Evolutionary conservation across 345 rosid genomes (phyloP), one percentile per base, ranked within the genome.

Genomic region (Lepidium aucheri): DNA sequence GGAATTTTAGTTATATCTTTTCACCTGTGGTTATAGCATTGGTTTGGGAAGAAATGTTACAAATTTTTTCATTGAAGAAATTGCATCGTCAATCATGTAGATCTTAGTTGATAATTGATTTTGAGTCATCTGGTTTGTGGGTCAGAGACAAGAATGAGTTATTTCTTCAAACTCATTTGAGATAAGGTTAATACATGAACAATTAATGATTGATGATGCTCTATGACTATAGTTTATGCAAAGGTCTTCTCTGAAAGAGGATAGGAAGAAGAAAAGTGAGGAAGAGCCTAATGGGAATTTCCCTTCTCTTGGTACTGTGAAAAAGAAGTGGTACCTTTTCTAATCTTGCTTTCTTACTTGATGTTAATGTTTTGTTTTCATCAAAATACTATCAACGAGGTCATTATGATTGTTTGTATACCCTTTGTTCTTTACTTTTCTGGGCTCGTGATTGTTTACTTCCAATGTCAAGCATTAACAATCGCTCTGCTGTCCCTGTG

Each of bases 151-250:
- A 38, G 41, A 20, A 22, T 13, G 15, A n/a, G 26, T 20, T 40
- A 2, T 14, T 14, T 34, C 13, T 16, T 24, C 14, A 24, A 42
- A 14, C 52, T 7, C 44, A 42, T 51, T 4, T 69, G 38, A 47
- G 11, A 41, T 33, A 14, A 13, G 17, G 6, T 26, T 33, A 2
- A 33, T 70, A 43, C 8, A 20, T 71, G 36, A 45, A n/a, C 41
- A 5, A 15, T 7, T 49, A 54, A 9, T 41, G 60, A 36, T 53
- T 53, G 38, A 33, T 53, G 14, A 40, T 60, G 14, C 28, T 53
- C 24, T 46, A 12, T 53, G 15, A 45, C 6, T 9, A 64, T 78
- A 89, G 96, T 92, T 92, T 76, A 89, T 92, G 96, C 95, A 92
- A 80, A 83, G 91, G 74, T 90, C 86, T 55, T 77, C 82, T 74